phyloP scores from a whole-genome alignment of 441 rosid species.

The Aleurites moluccanus region DNA sequence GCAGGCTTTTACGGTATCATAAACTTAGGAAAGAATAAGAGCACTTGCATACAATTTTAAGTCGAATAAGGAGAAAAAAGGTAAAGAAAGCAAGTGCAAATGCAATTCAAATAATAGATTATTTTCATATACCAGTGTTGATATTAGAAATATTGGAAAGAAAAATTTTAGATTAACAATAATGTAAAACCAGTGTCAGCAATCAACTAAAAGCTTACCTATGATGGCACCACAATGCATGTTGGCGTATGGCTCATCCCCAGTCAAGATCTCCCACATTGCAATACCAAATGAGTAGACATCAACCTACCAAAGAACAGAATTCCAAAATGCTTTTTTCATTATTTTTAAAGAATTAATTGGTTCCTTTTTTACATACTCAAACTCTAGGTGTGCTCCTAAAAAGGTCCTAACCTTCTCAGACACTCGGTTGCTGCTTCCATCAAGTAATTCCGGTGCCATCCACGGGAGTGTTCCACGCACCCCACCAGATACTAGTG shows the following conservation, averaged over 20 bases:
- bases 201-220: constrained; percentile 41
- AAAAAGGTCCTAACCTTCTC: constrained; percentile 55
- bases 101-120: not conserved
- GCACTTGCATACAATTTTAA: not conserved
- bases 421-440: constrained; percentile 75
- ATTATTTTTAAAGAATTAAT: not conserved
- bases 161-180: not conserved
- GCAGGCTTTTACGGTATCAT: not conserved
- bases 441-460: constrained; percentile 90
- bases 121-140: not conserved
- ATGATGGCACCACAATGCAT: constrained; percentile 94
- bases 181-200: not conserved
- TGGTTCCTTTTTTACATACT: not conserved
- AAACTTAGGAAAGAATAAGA: no score
- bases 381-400: constrained; percentile 2
- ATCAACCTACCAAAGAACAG: constrained; percentile 58
- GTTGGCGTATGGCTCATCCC: constrained; percentile 87
- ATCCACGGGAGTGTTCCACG: constrained; percentile 99
- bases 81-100: not conserved
- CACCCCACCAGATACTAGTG: constrained; percentile 86
- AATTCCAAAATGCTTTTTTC: not conserved
- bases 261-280: constrained; percentile 85
- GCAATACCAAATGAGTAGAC: constrained; percentile 85
- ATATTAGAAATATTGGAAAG: not conserved
- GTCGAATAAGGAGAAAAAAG: not conserved